phyloP scores from a whole-genome alignment of 1,139 yeast genomes.

The Geotrichum restrictum region DNA sequence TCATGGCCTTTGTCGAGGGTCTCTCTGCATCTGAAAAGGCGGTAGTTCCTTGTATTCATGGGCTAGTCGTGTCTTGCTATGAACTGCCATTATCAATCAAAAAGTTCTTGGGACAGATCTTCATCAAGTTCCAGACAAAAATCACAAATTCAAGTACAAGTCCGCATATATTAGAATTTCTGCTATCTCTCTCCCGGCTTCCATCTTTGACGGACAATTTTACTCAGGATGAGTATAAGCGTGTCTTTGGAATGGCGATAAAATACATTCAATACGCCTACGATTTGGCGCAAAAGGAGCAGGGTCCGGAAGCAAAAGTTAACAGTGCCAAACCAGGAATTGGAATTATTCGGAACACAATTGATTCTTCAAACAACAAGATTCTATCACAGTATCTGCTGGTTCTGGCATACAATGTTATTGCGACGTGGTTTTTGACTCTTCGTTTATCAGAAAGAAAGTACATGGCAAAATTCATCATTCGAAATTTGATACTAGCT shows the following conservation, averaged over 20 bases:
- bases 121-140: constrained; percentile 67
- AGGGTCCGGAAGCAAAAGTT: constrained; percentile 45
- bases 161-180: constrained; percentile 72
- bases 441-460: constrained; percentile 58
- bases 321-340: constrained; percentile 35
- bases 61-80: constrained; percentile 71
- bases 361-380: constrained; percentile 19
- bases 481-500: constrained; percentile 53
- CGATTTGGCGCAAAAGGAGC: constrained; percentile 43
- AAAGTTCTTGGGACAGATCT: constrained; percentile 59
- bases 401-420: constrained; percentile 62
- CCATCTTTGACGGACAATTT: constrained; percentile 69
- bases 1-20: constrained; percentile 60
- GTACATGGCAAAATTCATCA: constrained; percentile 57
- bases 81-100: constrained; percentile 73
- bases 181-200: constrained; percentile 60
- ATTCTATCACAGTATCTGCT: constrained; percentile 56
- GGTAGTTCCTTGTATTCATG: constrained; percentile 73
- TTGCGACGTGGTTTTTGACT: constrained; percentile 70
- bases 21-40: constrained; percentile 74
- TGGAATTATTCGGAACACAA: constrained; percentile 22
- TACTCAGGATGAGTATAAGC: constrained; percentile 69
- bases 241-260: constrained; percentile 81
- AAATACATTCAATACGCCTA: constrained; percentile 70
- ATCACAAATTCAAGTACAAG: constrained; percentile 67